Base-by-base conservation (phyloP, 306 rosid genomes). In the Oxytropis ochrocephala region DNA sequence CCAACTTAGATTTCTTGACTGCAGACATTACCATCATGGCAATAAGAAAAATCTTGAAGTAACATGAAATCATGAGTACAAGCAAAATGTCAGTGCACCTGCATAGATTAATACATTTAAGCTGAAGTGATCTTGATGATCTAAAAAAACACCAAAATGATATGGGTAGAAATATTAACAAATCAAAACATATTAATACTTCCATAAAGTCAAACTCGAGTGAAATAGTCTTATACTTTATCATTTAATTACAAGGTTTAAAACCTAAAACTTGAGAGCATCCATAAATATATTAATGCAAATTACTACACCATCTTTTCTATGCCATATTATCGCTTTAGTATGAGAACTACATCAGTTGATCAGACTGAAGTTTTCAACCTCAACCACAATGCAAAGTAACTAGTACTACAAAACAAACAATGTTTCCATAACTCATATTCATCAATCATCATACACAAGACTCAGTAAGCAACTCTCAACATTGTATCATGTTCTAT, bases 11-110 rank as follows among this genome's bases (percentile, higher is more conserved):
- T 47, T 24, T 75, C 63, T 58, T 61, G 32, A 14, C 19, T 36
- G 60, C 18, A 46, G 48, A 68, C 46, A 50, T 52, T 80, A 94
- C 99, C 97, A 77, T 85, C 97, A 83, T 89, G 72, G 89, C 77
- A 56, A 85, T 41, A 67, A 94, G 92, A 80, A 85, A 87, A 71
- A 91, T 81, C 89, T 91, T 94, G 86, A 89, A 87, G 87, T 91
- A 91, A 66, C 96, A 77, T 52, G 97, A 94, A 69, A 94, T 76
- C 78, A 87, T 69, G 73, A 94, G 84, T 30, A 90, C 88, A 27
- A 88, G 80, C 76, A 91, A 54, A 49, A 88, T 64, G 65, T 87
- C 89, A 53, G 39, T 80, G 80, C 69, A 77, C 78, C 96, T 92
- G 89, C 67, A 57, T 18, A 68, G 55, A 64, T 41, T 42, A 60